Base-by-base conservation (phyloP, 2,329 filamentous ascomycete species). In the Fusarium virguliforme region DNA sequence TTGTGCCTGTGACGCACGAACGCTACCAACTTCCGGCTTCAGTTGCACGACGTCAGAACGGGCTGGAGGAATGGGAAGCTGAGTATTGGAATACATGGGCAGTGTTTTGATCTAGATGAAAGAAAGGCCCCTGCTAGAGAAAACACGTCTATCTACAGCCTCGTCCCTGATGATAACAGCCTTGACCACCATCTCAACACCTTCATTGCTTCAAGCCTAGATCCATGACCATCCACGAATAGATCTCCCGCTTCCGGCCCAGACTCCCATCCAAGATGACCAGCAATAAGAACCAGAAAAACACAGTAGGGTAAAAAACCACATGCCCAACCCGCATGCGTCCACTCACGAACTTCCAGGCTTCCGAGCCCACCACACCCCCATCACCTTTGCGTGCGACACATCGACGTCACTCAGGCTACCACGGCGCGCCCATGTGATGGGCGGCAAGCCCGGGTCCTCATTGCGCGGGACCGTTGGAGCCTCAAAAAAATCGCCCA, bases 391-490 rank as follows among this genome's bases (percentile, higher is more conserved):
- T 50, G 34, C 43, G 66, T 72, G 62, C 69, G 22, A 72, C 66
- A 35, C 50, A 56, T 61, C 62, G 55, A 70, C 66, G 69, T 72
- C 69, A 72, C 69, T 59, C 65, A 54, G 62, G 59, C 56, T 56
- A 18, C 51, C 62, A 70, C 66, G 32, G 15, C 46, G 57, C 35
- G 53, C 51, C 34, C 69, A 72, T 72, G 69, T 72, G 69, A 72
- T 72, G 37, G 65, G 66, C 59, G 69, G 69, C 59, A 72, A 72
- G 55, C 69, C 69, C 69, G 69, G 59, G 18, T 18, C 67, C 69
- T 63, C 51, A 48, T 38, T 18, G 24, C 56, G 54, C 41, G 26
- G 18, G 51, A 60, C 59, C 55, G 35, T 51, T 56, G 28, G 22
- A 70, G 66, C 69, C 30, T 67, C 59, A 66, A 24, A 54, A 66